A percentile compares a stretch with the other conserved stretches of the same genome.
phyloP scores from a whole-genome alignment of 352 stramenopile species.

The Globisporangium middletonii region DNA sequence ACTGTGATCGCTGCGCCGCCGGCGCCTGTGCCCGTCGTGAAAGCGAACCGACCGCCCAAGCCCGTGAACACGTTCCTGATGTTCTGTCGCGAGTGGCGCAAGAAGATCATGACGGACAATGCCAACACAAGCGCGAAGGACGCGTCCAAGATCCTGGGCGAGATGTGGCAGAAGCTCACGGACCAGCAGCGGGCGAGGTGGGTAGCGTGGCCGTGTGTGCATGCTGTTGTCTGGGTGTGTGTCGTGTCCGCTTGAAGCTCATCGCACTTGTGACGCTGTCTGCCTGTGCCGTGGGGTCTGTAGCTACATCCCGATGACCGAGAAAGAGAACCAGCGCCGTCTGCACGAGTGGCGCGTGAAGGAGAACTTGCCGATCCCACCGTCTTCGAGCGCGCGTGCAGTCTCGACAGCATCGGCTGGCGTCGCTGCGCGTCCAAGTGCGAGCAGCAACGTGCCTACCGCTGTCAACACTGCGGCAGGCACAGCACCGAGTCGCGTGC shows the following conservation, averaged over 20 bases:
- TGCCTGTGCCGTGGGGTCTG: neutral
- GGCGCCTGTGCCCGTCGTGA: constrained; percentile 19
- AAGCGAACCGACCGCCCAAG: constrained; percentile 71
- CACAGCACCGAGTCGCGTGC: no score
- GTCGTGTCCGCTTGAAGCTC: neutral
- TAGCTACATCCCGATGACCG: constrained; percentile 69
- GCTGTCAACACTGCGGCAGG: no score
- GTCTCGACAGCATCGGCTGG: no score
- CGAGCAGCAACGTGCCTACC: neutral
- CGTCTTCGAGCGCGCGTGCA: neutral
- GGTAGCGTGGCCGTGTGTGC: neutral
- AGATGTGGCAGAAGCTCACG: constrained; percentile 83
- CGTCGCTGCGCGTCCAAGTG: neutral
- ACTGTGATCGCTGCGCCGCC: constrained; percentile 30
- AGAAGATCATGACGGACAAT: constrained; percentile 77
- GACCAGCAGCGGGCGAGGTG: constrained; percentile 69
- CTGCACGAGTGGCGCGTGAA: constrained; percentile 77
- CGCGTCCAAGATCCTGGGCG: constrained; percentile 73
- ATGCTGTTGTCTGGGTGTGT: neutral
- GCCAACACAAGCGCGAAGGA: constrained; percentile 71
- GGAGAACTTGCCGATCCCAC: constrained; percentile 43
- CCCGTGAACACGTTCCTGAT: constrained; percentile 84
- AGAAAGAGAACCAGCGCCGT: constrained; percentile 68
- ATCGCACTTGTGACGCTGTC: neutral
- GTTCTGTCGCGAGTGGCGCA: constrained; percentile 77